Percentiles rank a stretch among this genome's conserved stretches.
phyloP scores from a whole-genome alignment of 2,329 filamentous ascomycete genomes.

The Beauveria medogensis region DNA sequence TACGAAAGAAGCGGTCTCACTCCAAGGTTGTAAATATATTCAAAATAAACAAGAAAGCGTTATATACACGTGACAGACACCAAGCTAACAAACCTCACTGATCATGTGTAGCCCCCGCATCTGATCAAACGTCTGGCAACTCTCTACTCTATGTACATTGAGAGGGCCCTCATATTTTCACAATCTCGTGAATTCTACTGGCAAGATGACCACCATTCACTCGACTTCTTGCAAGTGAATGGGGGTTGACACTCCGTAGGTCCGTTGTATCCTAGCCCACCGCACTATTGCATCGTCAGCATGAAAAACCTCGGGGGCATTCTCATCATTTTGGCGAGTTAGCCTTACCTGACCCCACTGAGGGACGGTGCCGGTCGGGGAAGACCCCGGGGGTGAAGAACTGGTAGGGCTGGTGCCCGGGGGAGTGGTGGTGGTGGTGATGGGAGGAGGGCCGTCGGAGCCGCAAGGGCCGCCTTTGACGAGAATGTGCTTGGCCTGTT shows the following conservation, averaged over 20 bases:
- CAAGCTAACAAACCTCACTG: not conserved
- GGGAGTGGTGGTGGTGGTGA: not conserved
- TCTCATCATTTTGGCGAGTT: not conserved
- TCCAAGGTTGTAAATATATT: not conserved
- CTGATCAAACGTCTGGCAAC: not conserved
- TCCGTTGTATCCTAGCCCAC: conserved; percentile 8
- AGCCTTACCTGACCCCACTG: conserved; percentile 12
- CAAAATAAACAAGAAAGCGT: not conserved
- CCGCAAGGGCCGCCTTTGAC: conserved; percentile 10
- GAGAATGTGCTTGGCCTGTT: conserved; percentile 30
- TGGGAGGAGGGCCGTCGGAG: conserved; percentile 1
- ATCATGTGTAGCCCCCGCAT: not conserved
- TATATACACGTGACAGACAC: not conserved
- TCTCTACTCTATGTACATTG: not conserved
- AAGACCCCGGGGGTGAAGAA: conserved; percentile 4
- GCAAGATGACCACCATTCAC: conserved; percentile 12
- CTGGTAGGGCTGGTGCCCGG: not conserved
- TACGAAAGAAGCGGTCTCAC: too few species aligned
- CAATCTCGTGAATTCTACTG: not conserved
- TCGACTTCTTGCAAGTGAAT: conserved; percentile 1
- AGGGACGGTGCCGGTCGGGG: not conserved
- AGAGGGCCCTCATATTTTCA: not conserved
- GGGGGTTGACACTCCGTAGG: conserved; percentile 4
- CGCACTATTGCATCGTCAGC: conserved; percentile 2
- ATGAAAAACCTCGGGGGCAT: not conserved